A percentile compares a stretch with the other conserved stretches of the same genome.
Evolutionary conservation across 2,329 filamentous ascomycete species (phyloP).

Genomic region (Graphiopsis chlorocephala): DNA sequence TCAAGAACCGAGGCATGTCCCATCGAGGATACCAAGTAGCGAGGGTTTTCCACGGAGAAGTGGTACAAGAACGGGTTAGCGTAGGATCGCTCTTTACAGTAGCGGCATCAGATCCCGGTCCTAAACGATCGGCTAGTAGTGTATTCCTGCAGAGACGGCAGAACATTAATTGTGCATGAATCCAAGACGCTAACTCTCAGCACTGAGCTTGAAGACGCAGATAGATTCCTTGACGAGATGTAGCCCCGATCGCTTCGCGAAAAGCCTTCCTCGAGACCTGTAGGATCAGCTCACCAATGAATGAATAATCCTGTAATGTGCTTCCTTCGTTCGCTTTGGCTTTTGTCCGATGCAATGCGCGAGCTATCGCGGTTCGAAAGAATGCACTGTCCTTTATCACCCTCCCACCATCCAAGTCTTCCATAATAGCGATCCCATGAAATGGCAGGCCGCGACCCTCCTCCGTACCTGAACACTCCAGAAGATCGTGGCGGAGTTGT

Average conservation of each 20-base stretch:
- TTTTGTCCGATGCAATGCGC: not conserved
- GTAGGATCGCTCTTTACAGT: not conserved
- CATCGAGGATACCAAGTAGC: not conserved
- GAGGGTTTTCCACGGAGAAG: not conserved
- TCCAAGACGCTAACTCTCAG: not conserved
- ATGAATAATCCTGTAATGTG: not conserved
- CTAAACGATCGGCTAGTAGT: not conserved
- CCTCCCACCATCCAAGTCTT: not conserved
- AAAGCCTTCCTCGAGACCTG: not conserved
- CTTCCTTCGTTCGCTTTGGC: not conserved
- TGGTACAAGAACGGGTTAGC: not conserved
- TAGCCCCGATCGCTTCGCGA: not conserved
- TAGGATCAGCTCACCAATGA: not conserved
- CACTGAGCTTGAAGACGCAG: not conserved
- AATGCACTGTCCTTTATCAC: not conserved
- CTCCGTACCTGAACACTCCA: not conserved
- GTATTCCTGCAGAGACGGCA: not conserved
- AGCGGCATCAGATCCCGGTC: not conserved
- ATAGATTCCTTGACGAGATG: not conserved
- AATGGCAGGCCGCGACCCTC: not conserved
- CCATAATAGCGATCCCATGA: not conserved
- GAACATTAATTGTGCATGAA: not conserved
- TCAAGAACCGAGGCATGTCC: not conserved
- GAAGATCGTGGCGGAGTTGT: conserved; percentile 1
- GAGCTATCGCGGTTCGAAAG: not conserved